Evolutionary conservation across 2,329 filamentous ascomycete genomes (phyloP).

Genomic region (Hymenotorrendiella dingleyae): DNA sequence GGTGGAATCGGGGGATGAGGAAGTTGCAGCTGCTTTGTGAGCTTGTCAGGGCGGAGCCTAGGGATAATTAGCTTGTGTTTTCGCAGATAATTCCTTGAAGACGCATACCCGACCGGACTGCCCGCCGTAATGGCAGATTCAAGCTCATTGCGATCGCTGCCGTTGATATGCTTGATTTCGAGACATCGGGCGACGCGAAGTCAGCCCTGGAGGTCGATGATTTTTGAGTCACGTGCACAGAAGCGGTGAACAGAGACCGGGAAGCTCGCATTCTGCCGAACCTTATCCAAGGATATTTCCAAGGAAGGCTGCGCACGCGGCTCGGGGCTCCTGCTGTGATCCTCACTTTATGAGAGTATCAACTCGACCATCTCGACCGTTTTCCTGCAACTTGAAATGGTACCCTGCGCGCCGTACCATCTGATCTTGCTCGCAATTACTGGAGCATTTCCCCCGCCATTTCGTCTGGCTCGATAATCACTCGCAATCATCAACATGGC

Average conservation of each 20-base stretch:
- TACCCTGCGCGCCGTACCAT: too few species aligned
- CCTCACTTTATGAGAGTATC: too few species aligned
- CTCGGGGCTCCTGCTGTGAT: too few species aligned
- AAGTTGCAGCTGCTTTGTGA: slow-evolving; percentile 37
- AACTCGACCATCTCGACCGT: too few species aligned
- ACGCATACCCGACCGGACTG: slow-evolving; percentile 52
- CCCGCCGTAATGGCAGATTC: slow-evolving; percentile 55
- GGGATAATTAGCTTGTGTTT: slow-evolving; percentile 16
- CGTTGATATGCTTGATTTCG: slow-evolving; percentile 1
- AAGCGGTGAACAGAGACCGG: not conserved
- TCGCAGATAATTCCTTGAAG: slow-evolving; percentile 2
- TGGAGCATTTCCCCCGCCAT: too few species aligned
- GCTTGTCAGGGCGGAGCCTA: slow-evolving; percentile 21
- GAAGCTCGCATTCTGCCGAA: not conserved
- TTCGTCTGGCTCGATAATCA: too few species aligned
- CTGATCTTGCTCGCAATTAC: too few species aligned
- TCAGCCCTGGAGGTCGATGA: not conserved
- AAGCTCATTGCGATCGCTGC: slow-evolving; percentile 50
- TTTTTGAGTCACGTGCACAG: not conserved
- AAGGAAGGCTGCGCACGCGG: not conserved
- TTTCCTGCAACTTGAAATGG: not conserved
- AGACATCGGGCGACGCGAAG: not conserved
- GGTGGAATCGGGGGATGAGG: slow-evolving; percentile 23
- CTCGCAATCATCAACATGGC: slow-evolving; percentile 25
- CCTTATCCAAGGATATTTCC: not conserved